Base-by-base conservation (phyloP, 2,329 filamentous ascomycete genomes). In the Aureobasidium lini region DNA sequence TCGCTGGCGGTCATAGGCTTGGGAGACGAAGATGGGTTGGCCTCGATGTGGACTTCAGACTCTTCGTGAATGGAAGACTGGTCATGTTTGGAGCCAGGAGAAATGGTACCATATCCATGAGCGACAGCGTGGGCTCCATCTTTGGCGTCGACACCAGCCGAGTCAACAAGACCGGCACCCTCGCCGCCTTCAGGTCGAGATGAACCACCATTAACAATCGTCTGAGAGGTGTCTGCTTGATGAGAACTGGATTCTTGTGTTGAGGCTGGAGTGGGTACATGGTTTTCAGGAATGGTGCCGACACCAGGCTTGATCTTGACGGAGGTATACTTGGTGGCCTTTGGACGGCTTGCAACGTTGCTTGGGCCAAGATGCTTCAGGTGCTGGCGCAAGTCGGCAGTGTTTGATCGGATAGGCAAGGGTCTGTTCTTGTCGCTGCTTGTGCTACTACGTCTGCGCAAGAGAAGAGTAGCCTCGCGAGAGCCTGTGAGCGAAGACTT, bases 281-380 rank as follows among this genome's bases (percentile, higher is more conserved):
- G 53, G 48, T 67, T 69, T 62, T 77, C 78, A 6, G 75, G 69
- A 54, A 75, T 74, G 32, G 75, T 76, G 64, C 65, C 73, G 59
- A 68, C 69, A 13, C 77, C 81, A 13, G 82, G 83, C 69, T 87
- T 87, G 70, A 87, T 86, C 70, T 86, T 86, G 62, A 87, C 84
- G 9, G 78, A 79, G 60, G 79, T 79, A 69, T 83, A 85, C 37
- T 84, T 81, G 6, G 84, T 87, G 37, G 79, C 72, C 57, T 82
- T 81, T 2, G 84, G 84, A 43, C 79, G 75, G 62, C 77, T 83
- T 18, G 84, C 84, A 15, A 81, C 75, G 64, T 87, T 87, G 16
- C 82, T 85, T 0, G 84, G 84, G 4, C 84, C 84, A 2, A 87
- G 76, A 66, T 86, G 82, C 66, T 82, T 84, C 18, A 86, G 71